Base-by-base conservation (phyloP, 2,329 filamentous ascomycete species). In the Arthroderma sp. region DNA sequence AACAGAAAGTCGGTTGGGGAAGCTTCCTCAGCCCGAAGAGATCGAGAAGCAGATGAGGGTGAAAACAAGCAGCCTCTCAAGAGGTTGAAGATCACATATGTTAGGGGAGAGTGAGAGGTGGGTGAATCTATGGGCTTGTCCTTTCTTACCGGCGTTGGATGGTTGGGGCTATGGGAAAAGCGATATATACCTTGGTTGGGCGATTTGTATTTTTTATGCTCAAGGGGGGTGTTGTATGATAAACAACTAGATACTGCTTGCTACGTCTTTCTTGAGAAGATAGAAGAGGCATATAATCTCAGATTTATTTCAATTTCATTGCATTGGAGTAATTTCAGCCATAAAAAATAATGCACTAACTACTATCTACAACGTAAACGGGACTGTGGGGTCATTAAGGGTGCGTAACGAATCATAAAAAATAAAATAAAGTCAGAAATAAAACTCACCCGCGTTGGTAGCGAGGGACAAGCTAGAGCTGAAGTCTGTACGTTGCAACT, bases 401-500 rank as follows among this genome's bases (percentile, higher is more conserved):
- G 41, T 17, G 38, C n/a, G 19, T 23, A 41, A 41, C 38, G 6
- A 43, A 19, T 23, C 11, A 33, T 11, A 9, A 19, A 49, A 31
- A 6, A 33, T 11, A 9, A 19, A 31, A 51, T 19, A 25, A 51
- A 9, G 17, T 28, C 21, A 23, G 23, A 47, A 23, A 25, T 15
- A 51, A 51, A 35, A 51, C 47, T 54, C 19, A 53, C 28, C 31
- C 28, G 3, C 28, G 4, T 31, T 7, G 28, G 7, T 31, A 4
- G 4, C 7, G 28, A 7, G 7, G 7, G 4, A 31, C 28, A 31
- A 47, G 17, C 59, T 44, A 80, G 61, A 82, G 66, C 65, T 81
- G 77, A 64, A 91, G 73, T 67, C 86, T 82, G 70, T 81, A 93
- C 1, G 88, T 93, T 19, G 85, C 88, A 59, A 95, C 86, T 76